Percentiles rank a stretch among this genome's conserved stretches.
Evolutionary conservation across 352 stramenopile genomes (phyloP).

Genomic region (Pythium phragmitis): DNA sequence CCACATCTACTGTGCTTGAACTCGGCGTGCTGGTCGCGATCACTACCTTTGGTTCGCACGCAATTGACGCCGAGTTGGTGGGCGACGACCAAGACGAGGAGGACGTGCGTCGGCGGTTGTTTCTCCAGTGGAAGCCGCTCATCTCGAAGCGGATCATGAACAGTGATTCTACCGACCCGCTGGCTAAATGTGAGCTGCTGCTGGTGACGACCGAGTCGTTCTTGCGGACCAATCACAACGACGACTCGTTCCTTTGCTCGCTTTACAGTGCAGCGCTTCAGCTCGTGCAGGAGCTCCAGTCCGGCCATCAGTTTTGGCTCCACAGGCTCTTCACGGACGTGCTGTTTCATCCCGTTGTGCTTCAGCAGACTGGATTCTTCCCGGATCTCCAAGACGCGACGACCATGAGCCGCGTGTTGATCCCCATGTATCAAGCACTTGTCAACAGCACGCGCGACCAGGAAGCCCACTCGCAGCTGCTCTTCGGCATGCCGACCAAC

Average conservation of each 20-base stretch:
- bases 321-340: conserved; percentile 43
- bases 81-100: conserved; percentile 57
- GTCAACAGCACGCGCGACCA: conserved; percentile 57
- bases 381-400: conserved; percentile 35
- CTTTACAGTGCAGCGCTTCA: conserved; percentile 44
- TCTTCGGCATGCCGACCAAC: conserved; percentile 28
- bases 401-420: conserved; percentile 49
- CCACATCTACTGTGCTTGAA: too few species aligned
- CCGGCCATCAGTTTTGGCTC: conserved; percentile 53
- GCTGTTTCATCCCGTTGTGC: conserved; percentile 43
- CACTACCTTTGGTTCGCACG: conserved; percentile 32
- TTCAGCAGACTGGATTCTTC: conserved; percentile 50
- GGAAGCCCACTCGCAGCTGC: conserved; percentile 44
- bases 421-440: conserved; percentile 68
- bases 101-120: conserved; percentile 30
- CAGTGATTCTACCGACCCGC: background rate
- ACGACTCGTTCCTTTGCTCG: conserved; percentile 34
- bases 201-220: conserved; percentile 17
- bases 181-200: conserved; percentile 22
- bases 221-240: conserved; percentile 19
- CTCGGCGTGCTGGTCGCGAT: conserved; percentile 36
- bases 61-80: conserved; percentile 35
- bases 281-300: conserved; percentile 38
- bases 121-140: conserved; percentile 21
- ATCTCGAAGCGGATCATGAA: background rate